Conservation (phyloP, 768 basidiomycete species). For the Rhodotorula babjevae region DNA sequence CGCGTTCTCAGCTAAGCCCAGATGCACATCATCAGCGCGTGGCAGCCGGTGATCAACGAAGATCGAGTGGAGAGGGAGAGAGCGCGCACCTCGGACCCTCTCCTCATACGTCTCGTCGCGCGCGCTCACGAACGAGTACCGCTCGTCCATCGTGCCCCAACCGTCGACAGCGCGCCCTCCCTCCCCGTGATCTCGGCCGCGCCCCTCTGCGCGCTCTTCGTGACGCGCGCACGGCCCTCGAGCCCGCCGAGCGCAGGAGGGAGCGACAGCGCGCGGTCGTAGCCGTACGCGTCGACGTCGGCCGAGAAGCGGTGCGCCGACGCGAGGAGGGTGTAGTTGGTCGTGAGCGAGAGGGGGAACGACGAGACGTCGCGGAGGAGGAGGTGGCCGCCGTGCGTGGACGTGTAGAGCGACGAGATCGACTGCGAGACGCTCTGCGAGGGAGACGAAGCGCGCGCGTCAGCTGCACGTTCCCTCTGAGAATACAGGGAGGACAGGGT, state of each 20-base stretch:
- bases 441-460: not conserved
- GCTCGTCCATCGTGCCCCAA: conserved; percentile 1
- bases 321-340: conserved; percentile 11
- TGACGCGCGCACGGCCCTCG: not conserved
- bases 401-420: not conserved
- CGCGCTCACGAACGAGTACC: not conserved
- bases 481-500: not conserved
- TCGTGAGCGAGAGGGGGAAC: conserved; percentile 12
- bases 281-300: not conserved
- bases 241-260: not conserved
- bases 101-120: conserved; percentile 12
- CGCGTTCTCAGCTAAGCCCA: conserved; percentile 1
- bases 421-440: not conserved
- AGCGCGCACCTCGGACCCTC: not conserved
- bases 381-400: not conserved
- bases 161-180: not conserved
- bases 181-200: not conserved
- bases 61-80: no score
- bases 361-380: not conserved
- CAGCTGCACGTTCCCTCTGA: fast-evolving
- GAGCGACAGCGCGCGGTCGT: conserved; percentile 1
- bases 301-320: not conserved
- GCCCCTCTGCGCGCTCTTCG: not conserved
- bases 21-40: not conserved
- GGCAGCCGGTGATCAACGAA: not conserved